These are phyloP conservation scores for Waltiozyma solani DNA, from an alignment of 1,139 yeast genomes.

Conservation along the genomic window DNA sequence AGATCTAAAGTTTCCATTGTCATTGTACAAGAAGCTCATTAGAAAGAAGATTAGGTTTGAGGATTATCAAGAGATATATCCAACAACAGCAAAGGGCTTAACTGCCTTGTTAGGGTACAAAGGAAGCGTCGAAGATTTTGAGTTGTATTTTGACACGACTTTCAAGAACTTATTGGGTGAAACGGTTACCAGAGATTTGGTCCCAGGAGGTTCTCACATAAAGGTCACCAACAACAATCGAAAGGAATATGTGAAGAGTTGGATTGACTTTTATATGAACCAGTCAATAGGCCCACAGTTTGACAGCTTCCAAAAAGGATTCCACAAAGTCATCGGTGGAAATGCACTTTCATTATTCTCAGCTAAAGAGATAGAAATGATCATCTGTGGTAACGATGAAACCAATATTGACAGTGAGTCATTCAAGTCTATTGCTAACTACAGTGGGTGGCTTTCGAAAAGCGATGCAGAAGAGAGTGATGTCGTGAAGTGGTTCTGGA, in stretches of 20 bases:
- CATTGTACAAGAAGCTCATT: constrained; percentile 65
- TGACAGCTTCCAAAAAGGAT: constrained; percentile 56
- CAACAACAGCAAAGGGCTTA: constrained; percentile 52
- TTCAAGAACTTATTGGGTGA: constrained; percentile 31
- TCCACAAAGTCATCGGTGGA: constrained; percentile 67
- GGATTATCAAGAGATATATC: constrained; percentile 62
- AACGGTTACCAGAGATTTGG: constrained; percentile 35
- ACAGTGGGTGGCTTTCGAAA: constrained; percentile 45
- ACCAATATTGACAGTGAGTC: constrained; percentile 53
- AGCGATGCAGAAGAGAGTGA: constrained; percentile 27
- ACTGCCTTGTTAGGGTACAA: constrained; percentile 39
- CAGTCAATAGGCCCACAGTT: constrained; percentile 45
- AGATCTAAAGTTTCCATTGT: constrained; percentile 68
- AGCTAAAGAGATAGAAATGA: constrained; percentile 70
- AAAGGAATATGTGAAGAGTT: constrained; percentile 47
- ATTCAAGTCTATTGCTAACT: constrained; percentile 62
- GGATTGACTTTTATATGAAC: constrained; percentile 50
- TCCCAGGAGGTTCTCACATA: constrained; percentile 43
- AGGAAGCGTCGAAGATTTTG: constrained; percentile 37
- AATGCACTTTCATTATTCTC: constrained; percentile 70
- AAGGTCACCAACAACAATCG: constrained; percentile 49
- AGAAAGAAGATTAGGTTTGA: constrained; percentile 43
- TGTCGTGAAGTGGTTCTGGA: constrained; percentile 80
- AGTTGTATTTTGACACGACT: constrained; percentile 38
- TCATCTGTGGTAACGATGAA: constrained; percentile 70